Conservation (phyloP, 139 green algal species). For the Chlamydomonas applanata region DNA sequence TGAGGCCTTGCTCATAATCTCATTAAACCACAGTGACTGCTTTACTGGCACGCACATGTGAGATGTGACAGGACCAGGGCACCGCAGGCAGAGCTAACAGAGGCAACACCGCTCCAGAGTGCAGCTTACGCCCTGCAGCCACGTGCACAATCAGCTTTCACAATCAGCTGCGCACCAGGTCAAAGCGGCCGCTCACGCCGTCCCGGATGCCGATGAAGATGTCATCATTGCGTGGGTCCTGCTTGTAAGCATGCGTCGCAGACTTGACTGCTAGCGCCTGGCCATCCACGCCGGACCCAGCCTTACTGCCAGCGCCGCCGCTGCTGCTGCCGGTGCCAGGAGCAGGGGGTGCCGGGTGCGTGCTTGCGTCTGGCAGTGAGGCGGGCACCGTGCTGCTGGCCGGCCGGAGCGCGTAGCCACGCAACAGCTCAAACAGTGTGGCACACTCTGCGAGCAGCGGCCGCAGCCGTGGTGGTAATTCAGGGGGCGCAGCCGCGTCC, state of each 20-base stretch:
- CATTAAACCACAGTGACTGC: too few relatives aligned
- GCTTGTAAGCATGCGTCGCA: conserved; percentile 53
- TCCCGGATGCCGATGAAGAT: conserved; percentile 71
- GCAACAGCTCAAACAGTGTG: conserved; percentile 38
- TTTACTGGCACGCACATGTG: too few relatives aligned
- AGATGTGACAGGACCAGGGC: too few relatives aligned
- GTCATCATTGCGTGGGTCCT: conserved; percentile 62
- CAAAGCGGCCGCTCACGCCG: conserved; percentile 51
- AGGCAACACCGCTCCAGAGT: too few relatives aligned
- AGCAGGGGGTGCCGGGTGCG: not conserved
- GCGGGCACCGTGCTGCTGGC: not conserved
- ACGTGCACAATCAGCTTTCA: not conserved
- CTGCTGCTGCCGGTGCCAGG: not conserved
- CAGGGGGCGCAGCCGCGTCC: conserved; percentile 7
- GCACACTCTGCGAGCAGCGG: conserved; percentile 68
- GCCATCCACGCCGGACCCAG: not conserved
- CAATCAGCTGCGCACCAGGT: conserved; percentile 38
- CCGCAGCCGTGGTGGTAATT: conserved; percentile 37
- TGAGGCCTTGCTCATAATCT: too few relatives aligned
- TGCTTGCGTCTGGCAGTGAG: not conserved
- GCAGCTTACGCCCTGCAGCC: too few relatives aligned
- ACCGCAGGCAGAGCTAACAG: too few relatives aligned
- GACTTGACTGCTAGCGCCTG: not conserved
- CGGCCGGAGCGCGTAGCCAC: not conserved
- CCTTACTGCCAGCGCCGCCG: not conserved